phyloP scores from a whole-genome alignment of 1,139 yeast genomes.

The Protomyces arabidopsidicola region DNA sequence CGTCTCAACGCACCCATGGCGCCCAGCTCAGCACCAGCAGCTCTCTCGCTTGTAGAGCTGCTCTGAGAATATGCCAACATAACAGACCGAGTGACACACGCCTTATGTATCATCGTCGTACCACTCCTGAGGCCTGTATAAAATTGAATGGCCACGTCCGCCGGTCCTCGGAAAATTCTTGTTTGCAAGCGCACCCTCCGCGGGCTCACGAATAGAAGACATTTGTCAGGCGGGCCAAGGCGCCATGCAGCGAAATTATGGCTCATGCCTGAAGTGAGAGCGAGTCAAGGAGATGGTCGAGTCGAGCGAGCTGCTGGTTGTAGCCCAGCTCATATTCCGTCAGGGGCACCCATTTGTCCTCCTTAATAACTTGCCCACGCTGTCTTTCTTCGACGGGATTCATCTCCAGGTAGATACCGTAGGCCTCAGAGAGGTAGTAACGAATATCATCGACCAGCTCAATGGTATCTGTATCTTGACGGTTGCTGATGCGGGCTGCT shows the following conservation, averaged over 20 bases:
- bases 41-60: too few relatives aligned
- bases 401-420: slow-evolving; percentile 41
- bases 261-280: slow-evolving; percentile 32
- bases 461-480: slow-evolving; percentile 74
- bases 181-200: too few relatives aligned
- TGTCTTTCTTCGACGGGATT: slow-evolving; percentile 28
- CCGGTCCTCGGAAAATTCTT: too few relatives aligned
- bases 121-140: too few relatives aligned
- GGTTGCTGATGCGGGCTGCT: slow-evolving; percentile 53
- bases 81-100: too few relatives aligned
- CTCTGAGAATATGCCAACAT: too few relatives aligned
- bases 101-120: too few relatives aligned
- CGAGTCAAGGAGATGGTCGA: slow-evolving; percentile 33
- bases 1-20: too few relatives aligned
- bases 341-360: slow-evolving; percentile 31
- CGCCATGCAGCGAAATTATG: neutral
- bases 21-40: too few relatives aligned
- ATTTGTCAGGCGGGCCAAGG: too few relatives aligned
- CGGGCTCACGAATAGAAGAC: too few relatives aligned
- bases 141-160: too few relatives aligned
- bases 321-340: slow-evolving; percentile 33
- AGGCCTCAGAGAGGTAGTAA: slow-evolving; percentile 55
- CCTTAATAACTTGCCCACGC: slow-evolving; percentile 26
- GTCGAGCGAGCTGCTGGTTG: slow-evolving; percentile 32
- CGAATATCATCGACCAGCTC: slow-evolving; percentile 74